Evolutionary conservation across 768 basidiomycete genomes (phyloP).

Genomic region (Hydnum rufescens): DNA sequence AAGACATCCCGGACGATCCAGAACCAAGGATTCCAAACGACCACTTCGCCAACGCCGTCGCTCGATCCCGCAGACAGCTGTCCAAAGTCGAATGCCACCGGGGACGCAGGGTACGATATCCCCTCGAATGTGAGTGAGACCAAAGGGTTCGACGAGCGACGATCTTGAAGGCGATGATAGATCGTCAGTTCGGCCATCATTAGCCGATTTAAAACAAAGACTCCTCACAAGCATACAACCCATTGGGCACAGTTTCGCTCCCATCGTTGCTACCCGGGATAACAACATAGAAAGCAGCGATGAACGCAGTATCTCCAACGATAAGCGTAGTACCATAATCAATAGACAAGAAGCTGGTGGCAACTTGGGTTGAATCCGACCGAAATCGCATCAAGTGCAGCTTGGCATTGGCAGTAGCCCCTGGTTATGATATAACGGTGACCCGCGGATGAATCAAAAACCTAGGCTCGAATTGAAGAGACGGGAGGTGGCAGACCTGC

Average conservation of each 20-base stretch:
- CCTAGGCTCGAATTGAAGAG: background rate
- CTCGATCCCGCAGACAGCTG: slow-evolving; percentile 3
- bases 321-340: slow-evolving; percentile 18
- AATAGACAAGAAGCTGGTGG: slow-evolving; percentile 14
- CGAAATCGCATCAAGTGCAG: slow-evolving; percentile 7
- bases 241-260: slow-evolving; percentile 2
- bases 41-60: slow-evolving; percentile 7
- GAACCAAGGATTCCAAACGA: background rate
- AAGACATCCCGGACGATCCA: slow-evolving; percentile 8
- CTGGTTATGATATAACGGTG: too few relatives aligned
- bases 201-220: background rate
- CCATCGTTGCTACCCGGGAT: slow-evolving; percentile 14
- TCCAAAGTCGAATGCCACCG: slow-evolving; percentile 17
- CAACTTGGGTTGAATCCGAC: slow-evolving; percentile 10
- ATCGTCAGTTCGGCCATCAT: background rate
- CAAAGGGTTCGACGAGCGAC: slow-evolving; percentile 1
- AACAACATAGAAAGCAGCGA: slow-evolving; percentile 13
- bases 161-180: background rate
- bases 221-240: slow-evolving; percentile 6
- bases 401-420: slow-evolving; percentile 18
- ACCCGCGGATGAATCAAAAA: too few relatives aligned
- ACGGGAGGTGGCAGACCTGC: background rate
- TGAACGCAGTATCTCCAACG: slow-evolving; percentile 11
- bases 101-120: slow-evolving; percentile 13
- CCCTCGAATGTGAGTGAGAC: slow-evolving; percentile 6